A percentile compares a stretch with the other conserved stretches of the same genome.
Conservation (phyloP, 73 alveolate species). For the Paramecium caudatum region DNA sequence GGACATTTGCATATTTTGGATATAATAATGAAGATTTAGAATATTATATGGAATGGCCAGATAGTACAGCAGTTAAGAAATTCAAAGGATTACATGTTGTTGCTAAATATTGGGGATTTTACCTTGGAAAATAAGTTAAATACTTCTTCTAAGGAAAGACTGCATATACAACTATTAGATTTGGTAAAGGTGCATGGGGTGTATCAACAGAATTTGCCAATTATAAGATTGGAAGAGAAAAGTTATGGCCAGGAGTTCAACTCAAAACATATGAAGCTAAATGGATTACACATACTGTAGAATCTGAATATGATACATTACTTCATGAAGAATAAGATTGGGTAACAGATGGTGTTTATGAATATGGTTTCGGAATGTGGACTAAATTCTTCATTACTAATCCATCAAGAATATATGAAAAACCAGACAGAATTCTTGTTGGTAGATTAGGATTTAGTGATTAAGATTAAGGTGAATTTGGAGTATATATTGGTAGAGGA, state of each 20-base stretch:
- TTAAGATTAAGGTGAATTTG: slow-evolving; percentile 35
- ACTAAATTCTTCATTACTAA: slow-evolving; percentile 63
- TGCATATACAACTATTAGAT: slow-evolving; percentile 43
- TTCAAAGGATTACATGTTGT: slow-evolving; percentile 42
- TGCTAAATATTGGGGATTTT: slow-evolving; percentile 65
- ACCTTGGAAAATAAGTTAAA: neutral
- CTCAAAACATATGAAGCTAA: slow-evolving; percentile 12
- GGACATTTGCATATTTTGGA: slow-evolving; percentile 67
- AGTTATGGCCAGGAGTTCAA: slow-evolving; percentile 7
- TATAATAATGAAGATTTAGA: slow-evolving; percentile 44
- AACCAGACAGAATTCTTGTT: slow-evolving; percentile 52
- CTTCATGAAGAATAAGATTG: slow-evolving; percentile 18
- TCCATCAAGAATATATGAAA: slow-evolving; percentile 55
- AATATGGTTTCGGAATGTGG: slow-evolving; percentile 71
- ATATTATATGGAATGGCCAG: slow-evolving; percentile 6
- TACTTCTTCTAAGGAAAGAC: slow-evolving; percentile 52
- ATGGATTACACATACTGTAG: neutral
- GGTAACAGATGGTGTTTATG: slow-evolving; percentile 65
- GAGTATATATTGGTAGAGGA: slow-evolving; percentile 50
- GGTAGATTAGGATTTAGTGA: slow-evolving; percentile 67
- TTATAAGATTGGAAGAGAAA: slow-evolving; percentile 13
- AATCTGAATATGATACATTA: slow-evolving; percentile 19
- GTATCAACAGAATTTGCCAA: neutral
- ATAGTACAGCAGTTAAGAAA: neutral
- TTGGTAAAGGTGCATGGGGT: slow-evolving; percentile 65